phyloP scores from a whole-genome alignment of 768 basidiomycete species.

The Multifurca ochricompacta region DNA sequence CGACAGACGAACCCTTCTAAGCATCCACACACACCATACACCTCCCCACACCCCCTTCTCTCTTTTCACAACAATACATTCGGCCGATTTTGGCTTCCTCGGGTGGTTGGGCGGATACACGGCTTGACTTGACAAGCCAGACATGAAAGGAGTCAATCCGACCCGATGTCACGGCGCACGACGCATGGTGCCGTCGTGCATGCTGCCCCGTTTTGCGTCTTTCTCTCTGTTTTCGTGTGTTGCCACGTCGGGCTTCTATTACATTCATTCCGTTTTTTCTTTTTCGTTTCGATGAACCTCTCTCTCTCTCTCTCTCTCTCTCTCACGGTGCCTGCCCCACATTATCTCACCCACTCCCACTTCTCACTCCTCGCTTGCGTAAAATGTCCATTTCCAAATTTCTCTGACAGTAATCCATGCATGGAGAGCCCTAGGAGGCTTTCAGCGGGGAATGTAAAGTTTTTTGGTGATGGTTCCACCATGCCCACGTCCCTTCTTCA shows the following conservation, averaged over 20 bases:
- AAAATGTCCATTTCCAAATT: too few relatives aligned
- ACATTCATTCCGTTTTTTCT: constrained; percentile 5
- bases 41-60: background rate
- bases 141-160: background rate
- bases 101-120: too few relatives aligned
- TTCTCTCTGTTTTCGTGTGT: background rate
- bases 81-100: background rate
- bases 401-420: too few relatives aligned
- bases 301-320: background rate
- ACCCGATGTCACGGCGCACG: background rate
- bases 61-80: background rate
- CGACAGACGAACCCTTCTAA: too few relatives aligned
- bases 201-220: background rate
- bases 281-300: background rate
- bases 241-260: constrained; percentile 1
- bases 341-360: background rate
- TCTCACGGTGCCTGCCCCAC: background rate
- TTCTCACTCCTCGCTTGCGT: too few relatives aligned
- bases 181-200: background rate
- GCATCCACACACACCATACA: too few relatives aligned
- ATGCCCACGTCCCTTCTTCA: background rate
- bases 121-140: background rate
- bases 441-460: background rate
- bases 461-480: background rate
- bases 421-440: background rate